Base-by-base conservation (phyloP, 768 basidiomycete genomes). In the Amanita polypyramis region DNA sequence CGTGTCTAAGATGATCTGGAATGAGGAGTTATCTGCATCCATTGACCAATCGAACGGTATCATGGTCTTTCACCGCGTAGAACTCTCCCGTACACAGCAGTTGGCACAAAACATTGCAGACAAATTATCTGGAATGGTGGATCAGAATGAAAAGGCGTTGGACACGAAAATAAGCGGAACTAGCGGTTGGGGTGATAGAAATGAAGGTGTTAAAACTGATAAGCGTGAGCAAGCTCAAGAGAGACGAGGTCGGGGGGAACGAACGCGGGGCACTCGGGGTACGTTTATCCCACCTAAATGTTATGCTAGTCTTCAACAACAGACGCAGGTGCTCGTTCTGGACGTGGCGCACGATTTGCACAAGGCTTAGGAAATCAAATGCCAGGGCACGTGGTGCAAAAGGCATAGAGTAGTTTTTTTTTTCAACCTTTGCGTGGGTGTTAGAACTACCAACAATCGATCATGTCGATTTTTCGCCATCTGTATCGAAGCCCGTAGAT, bases 1-100 rank as follows among this genome's bases (percentile, higher is more conserved):
- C 55, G 87, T 97, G 34, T 94, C 90, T 21, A 90, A 93, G 66
- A 97, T 99, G 96, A 96, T 98, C 57, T 97, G 94, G 91, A 91
- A 76, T 58, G 96, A 97, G 58, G 93, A 97, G 60, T 72, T 99
- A 9, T 74, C 85, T 1, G 96, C 95, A 2, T 94, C 93, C 12
- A 73, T 98, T 47, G 96, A 98, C 62, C 91, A 89, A 60, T 83
- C 89, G 14, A 82, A 82, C 19, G 85, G 82, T 32, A 92, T 95
- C 36, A 77, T 99, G 48, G 82, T 95, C 39, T 93, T 98, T 73
- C 91, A 98, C 61, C 82, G 91, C 48, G 77, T 91, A 49, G 94
- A 97, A 56, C 75, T 88, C 32, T 82, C 86, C 12, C 85, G 89
- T 39, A 73, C 85, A 3, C 96, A 99, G 64, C 85, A 92, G 61